These are phyloP conservation scores for Cenchrus purpureus DNA, from an alignment of 176 grass and related monocot species.

Conservation along the genomic window DNA sequence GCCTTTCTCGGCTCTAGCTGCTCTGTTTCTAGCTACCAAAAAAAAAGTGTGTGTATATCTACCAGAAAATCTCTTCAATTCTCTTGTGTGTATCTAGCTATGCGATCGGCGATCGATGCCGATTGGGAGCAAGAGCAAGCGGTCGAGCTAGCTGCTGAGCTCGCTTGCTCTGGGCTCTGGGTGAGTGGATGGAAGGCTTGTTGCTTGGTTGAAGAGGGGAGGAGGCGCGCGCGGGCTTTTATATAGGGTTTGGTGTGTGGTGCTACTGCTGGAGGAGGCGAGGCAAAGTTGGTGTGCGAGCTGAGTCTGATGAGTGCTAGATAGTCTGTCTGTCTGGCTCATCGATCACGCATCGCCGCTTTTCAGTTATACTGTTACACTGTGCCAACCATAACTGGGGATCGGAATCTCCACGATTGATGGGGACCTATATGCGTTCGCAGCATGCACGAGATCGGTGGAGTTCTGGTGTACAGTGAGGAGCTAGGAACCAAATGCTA, in stretches of 20 bases:
- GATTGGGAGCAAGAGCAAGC: not conserved
- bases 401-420: slow-evolving; percentile 45
- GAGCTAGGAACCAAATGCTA: slow-evolving; percentile 11
- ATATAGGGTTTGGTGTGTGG: slow-evolving; percentile 79
- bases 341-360: not conserved
- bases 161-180: slow-evolving; percentile 16
- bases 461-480: not conserved
- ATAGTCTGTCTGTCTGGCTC: slow-evolving; percentile 12
- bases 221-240: slow-evolving; percentile 54
- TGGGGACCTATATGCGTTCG: slow-evolving; percentile 30
- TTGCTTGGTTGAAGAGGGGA: slow-evolving; percentile 42
- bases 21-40: not conserved
- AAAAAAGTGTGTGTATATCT: not conserved
- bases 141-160: slow-evolving; percentile 14
- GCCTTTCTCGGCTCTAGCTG: not conserved
- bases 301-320: not conserved
- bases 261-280: not conserved
- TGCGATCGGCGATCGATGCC: not conserved
- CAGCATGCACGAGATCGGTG: not conserved
- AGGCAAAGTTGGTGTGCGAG: slow-evolving; percentile 24
- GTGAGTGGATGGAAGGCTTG: slow-evolving; percentile 7
- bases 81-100: not conserved
- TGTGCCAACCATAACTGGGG: not conserved
- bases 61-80: not conserved
- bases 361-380: slow-evolving; percentile 30